Percentiles rank a stretch among this genome's conserved stretches.
Conservation (phyloP, 1,284 basidiomycete genomes). For the Trametes hirsuta region DNA sequence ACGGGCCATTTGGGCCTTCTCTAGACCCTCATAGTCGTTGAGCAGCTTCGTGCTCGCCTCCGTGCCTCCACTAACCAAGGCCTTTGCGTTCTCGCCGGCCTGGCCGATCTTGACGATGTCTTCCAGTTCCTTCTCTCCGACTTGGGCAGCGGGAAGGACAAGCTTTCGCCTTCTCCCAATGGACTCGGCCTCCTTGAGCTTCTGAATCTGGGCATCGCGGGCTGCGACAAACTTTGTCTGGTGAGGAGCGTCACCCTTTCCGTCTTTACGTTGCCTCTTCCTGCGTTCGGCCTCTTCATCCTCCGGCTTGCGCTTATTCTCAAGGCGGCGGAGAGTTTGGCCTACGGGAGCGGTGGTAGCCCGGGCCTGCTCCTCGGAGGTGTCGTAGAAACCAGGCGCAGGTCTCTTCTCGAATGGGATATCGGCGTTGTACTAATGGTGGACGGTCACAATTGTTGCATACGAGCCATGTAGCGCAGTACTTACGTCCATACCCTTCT, state of each 20-base stretch:
- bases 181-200: constrained; percentile 95
- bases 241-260: constrained; percentile 66
- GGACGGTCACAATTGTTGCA: not conserved
- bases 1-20: constrained; percentile 86
- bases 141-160: constrained; percentile 88
- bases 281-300: constrained; percentile 85
- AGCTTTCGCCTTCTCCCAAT: constrained; percentile 90
- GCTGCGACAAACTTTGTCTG: constrained; percentile 93
- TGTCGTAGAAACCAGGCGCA: constrained; percentile 96
- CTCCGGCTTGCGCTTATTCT: constrained; percentile 93
- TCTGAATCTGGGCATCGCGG: constrained; percentile 95
- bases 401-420: constrained; percentile 99
- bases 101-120: constrained; percentile 99
- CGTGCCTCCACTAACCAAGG: constrained; percentile 78
- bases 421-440: constrained; percentile 88
- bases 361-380: constrained; percentile 92
- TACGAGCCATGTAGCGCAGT: not conserved
- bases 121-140: constrained; percentile 95
- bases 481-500: constrained; percentile 95
- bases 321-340: constrained; percentile 84
- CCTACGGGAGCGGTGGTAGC: constrained; percentile 89
- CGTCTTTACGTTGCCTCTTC: constrained; percentile 72
- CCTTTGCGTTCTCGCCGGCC: constrained; percentile 81
- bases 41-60: constrained; percentile 87
- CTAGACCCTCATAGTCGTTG: constrained; percentile 91